Evolutionary conservation across 1,284 basidiomycete species (phyloP), one percentile per base, ranked within the genome.

Genomic region (Clitocybe nebularis): DNA sequence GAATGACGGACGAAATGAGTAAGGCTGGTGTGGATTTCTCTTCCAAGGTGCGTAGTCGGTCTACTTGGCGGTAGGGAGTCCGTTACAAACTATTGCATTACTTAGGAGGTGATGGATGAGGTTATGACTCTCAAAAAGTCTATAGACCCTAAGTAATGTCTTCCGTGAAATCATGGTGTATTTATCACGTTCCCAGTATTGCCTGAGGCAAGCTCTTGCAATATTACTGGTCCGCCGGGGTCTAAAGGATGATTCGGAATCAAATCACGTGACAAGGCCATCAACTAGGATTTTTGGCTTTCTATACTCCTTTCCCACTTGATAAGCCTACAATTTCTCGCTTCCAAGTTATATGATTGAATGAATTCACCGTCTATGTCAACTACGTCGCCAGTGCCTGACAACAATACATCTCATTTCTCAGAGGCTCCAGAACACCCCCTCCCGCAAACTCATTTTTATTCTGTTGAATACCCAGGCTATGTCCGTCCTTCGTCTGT

Each of bases 391-490:
- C 8, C 20, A 14, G 26, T 24, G 8, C 30, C 36, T 25, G 42
- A 48, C 7, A 32, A 8, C 16, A n/a, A 11, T 29, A 14, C 6
- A 16, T 26, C 43, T 46, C 36, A 45, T 28, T 26, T 39, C 16
- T 41, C 43, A 8, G 39, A 44, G 46, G 64, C 65, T 28, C 55
- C 58, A 23, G 68, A 65, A 44, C 50, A 45, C 28, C 52, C 75
- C 4, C 69, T 93, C 6, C 79, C 85, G 5, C 69, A 76, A 22
- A 68, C 70, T 3, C 68, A 78, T 14, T 86, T 83, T 62, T 89
- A 86, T 55, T 84, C 89, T 2, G 69, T 96, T 50, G 93, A 96
- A 63, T 94, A 92, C 64, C 93, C 92, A 5, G 91, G 91, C 41
- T 90, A 90, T 50, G 83, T 96, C 39, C 67, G 73, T 7, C 59